A percentile compares a stretch with the other conserved stretches of the same genome.
Conservation (phyloP, 192 early-diverging fungal species). For the Coemansia sp. region DNA sequence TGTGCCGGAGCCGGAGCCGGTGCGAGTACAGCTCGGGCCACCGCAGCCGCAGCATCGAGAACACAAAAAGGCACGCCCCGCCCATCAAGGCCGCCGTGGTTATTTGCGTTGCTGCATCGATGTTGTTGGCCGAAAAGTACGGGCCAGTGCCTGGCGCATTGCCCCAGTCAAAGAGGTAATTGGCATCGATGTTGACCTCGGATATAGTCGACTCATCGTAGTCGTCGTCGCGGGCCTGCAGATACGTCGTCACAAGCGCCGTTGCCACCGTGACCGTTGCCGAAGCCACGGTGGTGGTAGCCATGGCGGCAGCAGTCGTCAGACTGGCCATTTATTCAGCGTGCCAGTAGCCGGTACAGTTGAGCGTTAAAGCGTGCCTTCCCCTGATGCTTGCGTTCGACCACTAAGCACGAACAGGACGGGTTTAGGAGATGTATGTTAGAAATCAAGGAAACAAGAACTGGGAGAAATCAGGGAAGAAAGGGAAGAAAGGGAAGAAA, state of each 20-base stretch:
- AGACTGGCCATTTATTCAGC: too few species aligned
- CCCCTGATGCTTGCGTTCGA: too few species aligned
- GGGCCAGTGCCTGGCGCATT: slow-evolving; percentile 47
- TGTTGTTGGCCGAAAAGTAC: slow-evolving; percentile 44
- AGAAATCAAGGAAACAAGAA: too few species aligned
- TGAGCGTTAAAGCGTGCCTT: too few species aligned
- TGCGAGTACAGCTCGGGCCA: slow-evolving; percentile 53
- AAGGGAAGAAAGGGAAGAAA: too few species aligned
- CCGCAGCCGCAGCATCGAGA: slow-evolving; percentile 41
- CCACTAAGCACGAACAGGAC: too few species aligned
- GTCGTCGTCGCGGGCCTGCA: slow-evolving; percentile 3
- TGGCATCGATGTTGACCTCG: slow-evolving; percentile 29
- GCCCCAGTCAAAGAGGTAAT: slow-evolving; percentile 44
- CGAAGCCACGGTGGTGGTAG: background rate
- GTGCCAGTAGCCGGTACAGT: too few species aligned
- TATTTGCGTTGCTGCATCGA: slow-evolving; percentile 48
- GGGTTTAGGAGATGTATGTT: too few species aligned
- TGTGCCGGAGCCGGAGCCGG: slow-evolving; percentile 44
- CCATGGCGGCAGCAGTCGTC: background rate
- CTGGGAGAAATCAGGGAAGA: too few species aligned
- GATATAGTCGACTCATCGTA: slow-evolving; percentile 4
- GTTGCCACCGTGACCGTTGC: background rate
- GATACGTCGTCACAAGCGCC: background rate
- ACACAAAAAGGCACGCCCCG: slow-evolving; percentile 24
- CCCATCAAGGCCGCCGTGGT: slow-evolving; percentile 45